Evolutionary conservation across 2,329 filamentous ascomycete species (phyloP).

Genomic region (Penicillium crustosum): DNA sequence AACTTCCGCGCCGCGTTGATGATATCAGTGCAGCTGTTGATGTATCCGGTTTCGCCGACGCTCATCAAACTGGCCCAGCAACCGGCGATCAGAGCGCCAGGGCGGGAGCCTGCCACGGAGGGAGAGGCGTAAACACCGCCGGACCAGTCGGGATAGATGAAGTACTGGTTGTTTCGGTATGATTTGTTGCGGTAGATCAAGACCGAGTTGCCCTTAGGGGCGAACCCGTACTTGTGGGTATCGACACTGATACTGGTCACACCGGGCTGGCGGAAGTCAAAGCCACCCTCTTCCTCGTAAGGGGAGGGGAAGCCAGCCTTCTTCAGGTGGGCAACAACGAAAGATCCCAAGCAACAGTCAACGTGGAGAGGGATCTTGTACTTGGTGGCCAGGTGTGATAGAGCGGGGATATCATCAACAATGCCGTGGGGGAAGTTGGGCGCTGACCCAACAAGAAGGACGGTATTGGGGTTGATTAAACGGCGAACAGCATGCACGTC

Average conservation of each 20-base stretch:
- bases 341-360: constrained; percentile 95
- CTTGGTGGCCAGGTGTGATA: constrained; percentile 78
- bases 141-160: constrained; percentile 90
- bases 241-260: constrained; percentile 96
- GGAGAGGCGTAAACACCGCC: constrained; percentile 96
- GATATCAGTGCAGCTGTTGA: constrained; percentile 82
- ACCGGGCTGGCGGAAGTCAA: constrained; percentile 91
- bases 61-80: constrained; percentile 93
- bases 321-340: constrained; percentile 87
- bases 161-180: constrained; percentile 90
- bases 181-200: constrained; percentile 80
- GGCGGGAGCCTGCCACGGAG: constrained; percentile 84
- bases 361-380: constrained; percentile 87
- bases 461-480: constrained; percentile 89
- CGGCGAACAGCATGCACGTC: constrained; percentile 74
- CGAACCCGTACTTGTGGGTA: constrained; percentile 98
- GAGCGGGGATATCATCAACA: constrained; percentile 85
- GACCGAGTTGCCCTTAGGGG: constrained; percentile 94
- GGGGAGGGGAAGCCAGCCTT: constrained; percentile 75
- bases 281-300: constrained; percentile 68
- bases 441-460: constrained; percentile 88
- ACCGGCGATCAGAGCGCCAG: constrained; percentile 89
- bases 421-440: constrained; percentile 99
- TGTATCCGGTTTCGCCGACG: constrained; percentile 83
- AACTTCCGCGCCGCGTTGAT: constrained; percentile 85